Evolutionary conservation across 495 filamentous ascomycete species (phyloP).

Genomic region (Penicillium tannophilum): DNA sequence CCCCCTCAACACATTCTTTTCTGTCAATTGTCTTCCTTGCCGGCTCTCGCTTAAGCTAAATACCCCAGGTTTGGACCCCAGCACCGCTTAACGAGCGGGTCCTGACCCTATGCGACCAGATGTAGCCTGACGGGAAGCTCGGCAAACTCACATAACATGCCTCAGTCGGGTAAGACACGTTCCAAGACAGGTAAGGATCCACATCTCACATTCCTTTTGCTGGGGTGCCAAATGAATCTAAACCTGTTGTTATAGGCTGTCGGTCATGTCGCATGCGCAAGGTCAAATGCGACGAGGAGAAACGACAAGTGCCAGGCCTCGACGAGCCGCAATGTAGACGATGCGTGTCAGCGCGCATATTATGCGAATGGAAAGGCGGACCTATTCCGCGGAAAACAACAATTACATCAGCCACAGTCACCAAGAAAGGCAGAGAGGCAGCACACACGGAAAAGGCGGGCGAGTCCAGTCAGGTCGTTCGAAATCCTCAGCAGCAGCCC

Average conservation of each 20-base stretch:
- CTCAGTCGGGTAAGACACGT: slow-evolving; percentile 32
- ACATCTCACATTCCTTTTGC: slow-evolving; percentile 1
- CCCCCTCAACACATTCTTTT: slow-evolving; percentile 5
- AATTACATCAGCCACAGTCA: background rate
- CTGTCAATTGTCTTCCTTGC: background rate
- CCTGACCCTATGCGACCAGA: slow-evolving; percentile 10
- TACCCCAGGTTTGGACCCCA: slow-evolving; percentile 9
- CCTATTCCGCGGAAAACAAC: slow-evolving; percentile 29
- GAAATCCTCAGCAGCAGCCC: background rate
- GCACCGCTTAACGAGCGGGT: slow-evolving; percentile 7
- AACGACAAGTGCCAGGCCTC: slow-evolving; percentile 21
- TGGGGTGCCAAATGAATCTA: background rate
- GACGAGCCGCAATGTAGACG: slow-evolving; percentile 37
- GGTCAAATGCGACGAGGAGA: slow-evolving; percentile 42
- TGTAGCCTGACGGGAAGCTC: slow-evolving; percentile 7
- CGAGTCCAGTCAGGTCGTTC: background rate
- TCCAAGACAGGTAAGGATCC: slow-evolving; percentile 38
- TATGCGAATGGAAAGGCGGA: slow-evolving; percentile 36
- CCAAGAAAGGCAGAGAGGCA: slow-evolving; percentile 12
- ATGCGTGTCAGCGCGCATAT: slow-evolving; percentile 29
- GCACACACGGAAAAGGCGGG: background rate
- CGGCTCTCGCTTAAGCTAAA: slow-evolving; percentile 2
- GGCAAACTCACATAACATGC: slow-evolving; percentile 20
- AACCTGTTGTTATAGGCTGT: slow-evolving; percentile 23
- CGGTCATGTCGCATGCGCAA: slow-evolving; percentile 40